phyloP scores from a whole-genome alignment of 192 early-diverging fungal species.

The Cetraspora pellucida region DNA sequence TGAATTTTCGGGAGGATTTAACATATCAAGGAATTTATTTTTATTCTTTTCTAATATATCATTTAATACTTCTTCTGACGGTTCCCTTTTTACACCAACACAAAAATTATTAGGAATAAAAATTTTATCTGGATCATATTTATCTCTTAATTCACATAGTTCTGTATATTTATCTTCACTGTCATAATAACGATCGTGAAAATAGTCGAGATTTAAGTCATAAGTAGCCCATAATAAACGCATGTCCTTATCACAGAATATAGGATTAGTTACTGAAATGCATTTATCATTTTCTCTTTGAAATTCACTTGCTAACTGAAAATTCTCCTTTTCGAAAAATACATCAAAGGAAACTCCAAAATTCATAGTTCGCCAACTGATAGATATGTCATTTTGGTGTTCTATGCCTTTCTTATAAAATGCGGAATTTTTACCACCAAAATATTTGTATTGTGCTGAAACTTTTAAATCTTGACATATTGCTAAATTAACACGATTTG shows the following conservation, averaged over 20 bases:
- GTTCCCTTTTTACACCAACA: neutral
- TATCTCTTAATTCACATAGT: neutral
- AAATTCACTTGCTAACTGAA: neutral
- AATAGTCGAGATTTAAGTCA: neutral
- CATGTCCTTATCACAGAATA: neutral
- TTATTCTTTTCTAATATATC: neutral
- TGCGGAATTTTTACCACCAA: neutral
- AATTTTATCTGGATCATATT: neutral
- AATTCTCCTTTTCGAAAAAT: neutral
- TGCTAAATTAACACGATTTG: neutral
- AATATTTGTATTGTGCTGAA: neutral
- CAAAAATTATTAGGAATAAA: neutral
- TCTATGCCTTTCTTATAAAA: neutral
- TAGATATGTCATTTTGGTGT: neutral
- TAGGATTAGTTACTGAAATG: neutral
- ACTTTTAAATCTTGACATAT: neutral
- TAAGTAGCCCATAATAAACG: neutral
- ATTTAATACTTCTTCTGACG: neutral
- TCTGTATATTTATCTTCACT: neutral
- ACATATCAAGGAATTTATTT: neutral
- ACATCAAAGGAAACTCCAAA: neutral
- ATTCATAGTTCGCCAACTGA: neutral
- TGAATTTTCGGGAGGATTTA: neutral
- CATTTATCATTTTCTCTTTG: slow-evolving; percentile 3
- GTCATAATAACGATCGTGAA: neutral